Base-by-base conservation (phyloP, 257 asterid genomes). In the Przewalskia tangutica region DNA sequence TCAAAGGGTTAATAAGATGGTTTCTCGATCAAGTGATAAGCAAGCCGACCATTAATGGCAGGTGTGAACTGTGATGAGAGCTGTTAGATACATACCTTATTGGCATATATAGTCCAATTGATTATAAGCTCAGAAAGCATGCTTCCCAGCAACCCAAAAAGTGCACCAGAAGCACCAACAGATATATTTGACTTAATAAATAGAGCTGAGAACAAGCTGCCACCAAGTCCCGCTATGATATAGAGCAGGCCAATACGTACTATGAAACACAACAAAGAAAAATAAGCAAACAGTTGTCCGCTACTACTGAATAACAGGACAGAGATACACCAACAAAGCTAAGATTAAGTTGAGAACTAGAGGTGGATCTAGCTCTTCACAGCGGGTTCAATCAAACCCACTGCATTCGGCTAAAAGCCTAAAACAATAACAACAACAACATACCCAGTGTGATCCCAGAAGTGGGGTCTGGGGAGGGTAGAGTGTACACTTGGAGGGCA, bases 91-190 rank as follows among this genome's bases (percentile, higher is more conserved):
- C 9, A 60, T 88, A 95, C 98, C 97, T 95, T 95, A 87, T 93
- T 93, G 38, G 92, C 91, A 32, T 95, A 95, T 81, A 93, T 95
- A 51, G 94, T 86, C 99, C 98, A 95, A 84, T 95, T 95, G 36
- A 97, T 93, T 75, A 93, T 90, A 59, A 95, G 91, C 80, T 95
- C 98, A 3, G 97, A 93, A 55, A 93, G 95, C 98, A 95, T 95
- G 84, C 94, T 91, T 20, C 98, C 98, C 85, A 95, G 91, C 78
- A 93, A 85, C 20, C 98, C 98, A 53, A 95, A 95, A 83, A 95
- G 94, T 64, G 98, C 97, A 83, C 98, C 97, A 9, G 98, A 95
- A 82, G 98, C 98, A 79, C 98, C 98, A 1, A 95, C 98, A 8
- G 98, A 95, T 89, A 95, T 93, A 77, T 93, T 89, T 54, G 93